Conservation (phyloP, 495 filamentous ascomycete genomes). For the Oidiodendron maius region DNA sequence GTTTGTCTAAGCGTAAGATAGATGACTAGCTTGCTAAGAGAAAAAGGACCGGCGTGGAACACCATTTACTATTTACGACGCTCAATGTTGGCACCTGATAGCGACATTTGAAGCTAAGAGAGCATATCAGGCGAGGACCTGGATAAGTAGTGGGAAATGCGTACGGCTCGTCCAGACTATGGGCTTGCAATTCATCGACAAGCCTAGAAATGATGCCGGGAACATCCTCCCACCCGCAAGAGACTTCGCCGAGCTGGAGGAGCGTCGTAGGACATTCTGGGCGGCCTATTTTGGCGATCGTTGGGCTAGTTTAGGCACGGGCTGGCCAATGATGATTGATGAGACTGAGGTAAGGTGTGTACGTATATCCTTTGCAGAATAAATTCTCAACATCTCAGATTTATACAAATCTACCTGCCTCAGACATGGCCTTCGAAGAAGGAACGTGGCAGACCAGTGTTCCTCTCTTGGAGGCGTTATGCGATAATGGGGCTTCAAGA, state of each 20-base stretch:
- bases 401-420: conserved; percentile 41
- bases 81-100: conserved; percentile 76
- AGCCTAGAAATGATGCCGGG: conserved; percentile 74
- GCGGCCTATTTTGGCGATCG: conserved; percentile 82
- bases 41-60: conserved; percentile 66
- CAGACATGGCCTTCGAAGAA: conserved; percentile 76
- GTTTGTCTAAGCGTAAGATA: conserved; percentile 23
- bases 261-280: conserved; percentile 90
- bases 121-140: conserved; percentile 94
- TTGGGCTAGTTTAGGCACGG: conserved; percentile 92
- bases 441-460: conserved; percentile 63
- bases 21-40: not conserved
- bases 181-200: conserved; percentile 84
- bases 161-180: conserved; percentile 81
- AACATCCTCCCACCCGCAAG: conserved; percentile 75
- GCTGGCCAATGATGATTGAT: conserved; percentile 90
- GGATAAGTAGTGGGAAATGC: conserved; percentile 80
- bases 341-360: conserved; percentile 62
- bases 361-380: not conserved
- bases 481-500: conserved; percentile 57
- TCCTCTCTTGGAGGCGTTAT: conserved; percentile 64
- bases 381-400: not conserved
- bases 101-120: conserved; percentile 85
- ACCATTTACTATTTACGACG: conserved; percentile 71
- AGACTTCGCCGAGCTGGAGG: conserved; percentile 92